phyloP scores from a whole-genome alignment of 306 rosid species.

The Sphenostylis stenocarpa region DNA sequence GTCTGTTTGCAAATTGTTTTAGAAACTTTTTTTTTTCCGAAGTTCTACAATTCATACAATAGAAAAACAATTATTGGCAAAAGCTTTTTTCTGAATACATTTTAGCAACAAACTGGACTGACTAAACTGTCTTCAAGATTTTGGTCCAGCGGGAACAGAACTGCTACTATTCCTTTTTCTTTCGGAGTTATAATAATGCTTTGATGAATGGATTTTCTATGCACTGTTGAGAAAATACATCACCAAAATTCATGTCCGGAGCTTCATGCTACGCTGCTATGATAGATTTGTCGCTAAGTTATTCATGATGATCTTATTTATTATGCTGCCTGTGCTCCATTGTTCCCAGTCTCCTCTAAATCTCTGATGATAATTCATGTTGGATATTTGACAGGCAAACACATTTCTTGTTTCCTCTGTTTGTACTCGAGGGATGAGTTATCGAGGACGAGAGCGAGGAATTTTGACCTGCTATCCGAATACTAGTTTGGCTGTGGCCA shows the following conservation, averaged over 20 bases:
- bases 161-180: not conserved
- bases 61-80: not conserved
- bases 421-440: constrained; percentile 83
- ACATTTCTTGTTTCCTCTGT: constrained; percentile 71
- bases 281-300: not conserved
- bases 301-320: constrained; percentile 14
- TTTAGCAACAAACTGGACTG: not conserved
- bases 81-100: constrained; percentile 10
- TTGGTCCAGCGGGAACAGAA: not conserved
- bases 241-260: constrained; percentile 12
- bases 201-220: constrained; percentile 19
- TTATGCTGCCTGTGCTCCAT: not conserved
- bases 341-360: constrained; percentile 8
- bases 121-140: not conserved
- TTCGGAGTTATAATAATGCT: not conserved
- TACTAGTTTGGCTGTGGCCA: constrained; percentile 75
- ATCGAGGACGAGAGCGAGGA: constrained; percentile 80
- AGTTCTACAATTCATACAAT: not conserved
- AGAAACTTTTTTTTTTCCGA: not conserved
- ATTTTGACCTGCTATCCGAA: constrained; percentile 83
- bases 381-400: constrained; percentile 54
- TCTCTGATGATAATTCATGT: constrained; percentile 5
- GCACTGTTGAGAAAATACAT: not conserved
- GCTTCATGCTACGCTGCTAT: not conserved
- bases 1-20: constrained; percentile 16